A percentile compares a stretch with the other conserved stretches of the same genome.
These are phyloP conservation scores for Phytophthora podocarpi DNA, from an alignment of 352 stramenopile species.

Conservation along the genomic window DNA sequence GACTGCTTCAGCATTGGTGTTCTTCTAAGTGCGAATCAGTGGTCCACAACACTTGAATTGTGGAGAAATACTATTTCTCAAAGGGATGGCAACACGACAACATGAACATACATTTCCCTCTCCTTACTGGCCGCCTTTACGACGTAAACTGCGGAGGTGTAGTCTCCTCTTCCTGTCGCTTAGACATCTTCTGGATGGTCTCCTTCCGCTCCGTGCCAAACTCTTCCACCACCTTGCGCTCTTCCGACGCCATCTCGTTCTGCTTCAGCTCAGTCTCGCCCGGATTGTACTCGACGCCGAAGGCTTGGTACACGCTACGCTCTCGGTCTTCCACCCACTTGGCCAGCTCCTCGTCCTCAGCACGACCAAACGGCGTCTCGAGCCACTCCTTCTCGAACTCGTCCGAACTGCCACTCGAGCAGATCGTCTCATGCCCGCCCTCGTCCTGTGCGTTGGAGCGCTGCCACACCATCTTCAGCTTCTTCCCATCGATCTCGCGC, in stretches of 20 bases:
- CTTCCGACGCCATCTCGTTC: constrained; percentile 16
- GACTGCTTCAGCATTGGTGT: too few species aligned
- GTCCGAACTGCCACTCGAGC: constrained; percentile 40
- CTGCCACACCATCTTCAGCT: constrained; percentile 61
- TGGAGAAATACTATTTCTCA: too few species aligned
- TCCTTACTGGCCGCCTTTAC: background rate
- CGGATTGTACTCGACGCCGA: constrained; percentile 48
- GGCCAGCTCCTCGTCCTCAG: constrained; percentile 39
- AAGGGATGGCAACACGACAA: too few species aligned
- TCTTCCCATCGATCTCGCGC: constrained; percentile 69
- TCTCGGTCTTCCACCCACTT: constrained; percentile 35
- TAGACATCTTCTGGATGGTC: constrained; percentile 60
- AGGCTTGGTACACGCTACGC: constrained; percentile 33
- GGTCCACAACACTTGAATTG: too few species aligned
- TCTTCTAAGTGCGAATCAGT: too few species aligned
- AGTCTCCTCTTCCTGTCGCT: constrained; percentile 73
- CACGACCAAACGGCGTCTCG: constrained; percentile 66
- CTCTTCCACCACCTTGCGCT: constrained; percentile 26
- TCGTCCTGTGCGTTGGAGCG: constrained; percentile 54
- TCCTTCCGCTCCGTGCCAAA: constrained; percentile 42
- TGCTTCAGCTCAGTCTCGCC: constrained; percentile 18
- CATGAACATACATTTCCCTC: too few species aligned
- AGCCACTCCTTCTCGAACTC: constrained; percentile 73
- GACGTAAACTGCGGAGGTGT: constrained; percentile 49
- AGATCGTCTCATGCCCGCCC: constrained; percentile 54